Base-by-base conservation (phyloP, 202 grass and related monocot genomes). In the Elaeis oleifera region DNA sequence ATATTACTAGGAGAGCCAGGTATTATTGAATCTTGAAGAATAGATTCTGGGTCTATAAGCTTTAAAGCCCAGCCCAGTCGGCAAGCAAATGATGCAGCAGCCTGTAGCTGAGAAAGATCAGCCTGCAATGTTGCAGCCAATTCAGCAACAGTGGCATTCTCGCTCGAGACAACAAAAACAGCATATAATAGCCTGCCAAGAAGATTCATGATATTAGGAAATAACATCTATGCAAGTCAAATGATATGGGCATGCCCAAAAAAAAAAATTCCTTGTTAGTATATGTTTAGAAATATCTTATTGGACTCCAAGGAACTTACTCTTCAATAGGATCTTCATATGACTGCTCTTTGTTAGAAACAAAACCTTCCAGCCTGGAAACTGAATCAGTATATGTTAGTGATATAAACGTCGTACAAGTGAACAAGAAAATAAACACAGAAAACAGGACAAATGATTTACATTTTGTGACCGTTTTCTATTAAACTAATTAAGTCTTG, bases 271-370 rank as follows among this genome's bases (percentile, higher is more conserved):
- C 15, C 50, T 72, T 39, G 13, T 53, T 62, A 8, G 14, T 24
- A 52, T 49, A 60, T 1, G 44, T 23, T 36, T 16, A 23, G n/a
- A 11, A 73, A 55, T 56, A 49, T 63, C 59, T 62, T 0, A 28
- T 60, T 54, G 18, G 16, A 61, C 48, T 63, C n/a, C 5, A 54
- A 54, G 4, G 54, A 74, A 58, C 60, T 58, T 92, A 97, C 92
- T 97, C 92, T 83, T 97, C 92, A 68, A 97, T 97, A 56, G 92
- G 92, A 62, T 97, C 92, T 81, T 97, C 92, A 57, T 97, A 92
- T 58, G 83, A 85, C 68, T 97, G 92, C 58, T 97, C 92, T 81
- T 84, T 90, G 74, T 97, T 97, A 72, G 92, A 97, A 74, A 97
- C 87, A 73, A 97, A 97, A 16, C 85, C 85, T 91, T 97, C 92